Evolutionary conservation across 164 flowering plant genomes (phyloP).

Genomic region (Paratinospora sagittata): DNA sequence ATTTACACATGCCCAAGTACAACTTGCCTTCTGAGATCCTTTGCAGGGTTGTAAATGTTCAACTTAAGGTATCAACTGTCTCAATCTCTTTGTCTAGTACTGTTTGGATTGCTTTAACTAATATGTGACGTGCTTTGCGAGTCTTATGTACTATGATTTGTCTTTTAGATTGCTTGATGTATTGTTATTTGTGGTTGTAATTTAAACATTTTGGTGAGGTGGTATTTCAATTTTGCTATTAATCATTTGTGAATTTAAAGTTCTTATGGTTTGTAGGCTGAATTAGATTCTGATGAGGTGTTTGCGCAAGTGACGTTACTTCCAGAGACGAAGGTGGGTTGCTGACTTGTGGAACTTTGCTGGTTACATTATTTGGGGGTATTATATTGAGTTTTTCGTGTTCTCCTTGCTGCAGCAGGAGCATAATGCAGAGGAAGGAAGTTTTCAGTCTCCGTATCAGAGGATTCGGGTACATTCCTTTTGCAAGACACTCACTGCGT

Average conservation of each 20-base stretch:
- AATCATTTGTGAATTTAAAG: background rate
- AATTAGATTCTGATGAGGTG: conserved; percentile 54
- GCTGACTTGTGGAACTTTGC: background rate
- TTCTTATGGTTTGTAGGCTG: conserved; percentile 39
- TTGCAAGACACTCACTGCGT: conserved; percentile 47
- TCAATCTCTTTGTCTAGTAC: background rate
- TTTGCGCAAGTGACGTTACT: conserved; percentile 57
- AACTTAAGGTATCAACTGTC: conserved; percentile 34
- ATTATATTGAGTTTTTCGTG: background rate
- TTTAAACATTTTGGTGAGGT: background rate
- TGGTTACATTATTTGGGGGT: background rate
- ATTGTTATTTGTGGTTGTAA: no score
- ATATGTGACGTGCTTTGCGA: background rate
- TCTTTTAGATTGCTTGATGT: background rate
- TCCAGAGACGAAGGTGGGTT: conserved; percentile 37
- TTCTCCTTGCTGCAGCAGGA: conserved; percentile 31
- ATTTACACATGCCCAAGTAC: conserved; percentile 33
- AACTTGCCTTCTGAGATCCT: conserved; percentile 47
- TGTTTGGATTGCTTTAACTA: background rate
- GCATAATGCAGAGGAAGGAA: conserved; percentile 10
- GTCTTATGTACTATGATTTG: background rate
- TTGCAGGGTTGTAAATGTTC: conserved; percentile 45
- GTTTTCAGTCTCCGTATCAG: background rate
- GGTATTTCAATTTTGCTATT: background rate
- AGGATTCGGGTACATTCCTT: conserved; percentile 20